Evolutionary conservation across 176 grass and related monocot species (phyloP), one percentile per base, ranked within the genome.

Genomic region (Oryza glaberrima): DNA sequence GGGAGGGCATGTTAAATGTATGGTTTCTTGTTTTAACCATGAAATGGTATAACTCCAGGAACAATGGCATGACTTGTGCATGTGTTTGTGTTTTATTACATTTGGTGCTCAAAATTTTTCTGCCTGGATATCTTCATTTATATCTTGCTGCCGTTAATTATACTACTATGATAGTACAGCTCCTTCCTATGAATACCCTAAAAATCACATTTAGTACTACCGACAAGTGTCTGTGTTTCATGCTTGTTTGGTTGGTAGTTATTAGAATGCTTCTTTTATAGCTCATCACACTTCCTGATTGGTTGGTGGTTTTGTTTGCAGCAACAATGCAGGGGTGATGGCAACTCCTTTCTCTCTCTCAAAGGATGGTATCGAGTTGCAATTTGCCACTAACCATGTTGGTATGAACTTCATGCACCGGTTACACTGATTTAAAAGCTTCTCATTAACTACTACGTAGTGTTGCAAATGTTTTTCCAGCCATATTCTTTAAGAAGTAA

Each of bases 381-480:
- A 98, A 79, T 98, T 98, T 86, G 91, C 93, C 79, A 98, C 96
- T 5, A 96, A 98, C 78, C 93, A 98, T 88, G 86, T 98, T 12
- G 96, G 96, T 96, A 96, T 3, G 89, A 26, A 36, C 48, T 69
- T 40, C 19, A 61, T 38, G 32, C 14, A 75, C 25, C 2, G 3
- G 10, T 38, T 77, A 45, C 41, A 11, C 28, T 70, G 25, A 15
- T 69, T 5, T 67, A 7, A 70, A 46, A 0, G 0, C 10, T 64
- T n/a, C 23, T 30, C 44, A 7, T 30, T 9, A 82, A 41, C 41
- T 38, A 36, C 35, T 7, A 35, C 15, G 46, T 47, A 77, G 14
- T 14, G 11, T 79, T 80, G 43, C 3, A 54, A 70, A 48, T 7
- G 5, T 3, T 48, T 9, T 32, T 47, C 38, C 40, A 47, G 5